Evolutionary conservation across 352 stramenopile species (phyloP).

Genomic region (Aphanomyces astaci): DNA sequence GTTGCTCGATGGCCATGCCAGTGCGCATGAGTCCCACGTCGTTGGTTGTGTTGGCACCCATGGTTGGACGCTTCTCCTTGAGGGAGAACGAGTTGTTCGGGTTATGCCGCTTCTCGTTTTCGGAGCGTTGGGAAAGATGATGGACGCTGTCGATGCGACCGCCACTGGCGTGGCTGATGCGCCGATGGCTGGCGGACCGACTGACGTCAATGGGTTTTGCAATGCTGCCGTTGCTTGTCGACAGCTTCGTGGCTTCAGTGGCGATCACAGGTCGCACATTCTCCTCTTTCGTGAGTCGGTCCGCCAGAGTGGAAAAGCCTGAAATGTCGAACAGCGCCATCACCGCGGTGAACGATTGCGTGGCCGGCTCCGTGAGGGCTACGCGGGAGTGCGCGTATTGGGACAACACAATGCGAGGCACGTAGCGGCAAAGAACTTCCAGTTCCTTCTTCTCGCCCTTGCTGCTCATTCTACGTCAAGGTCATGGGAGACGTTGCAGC

Average conservation of each 20-base stretch:
- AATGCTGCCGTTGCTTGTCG: background rate
- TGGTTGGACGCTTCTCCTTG: constrained; percentile 4
- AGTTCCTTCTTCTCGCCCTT: constrained; percentile 42
- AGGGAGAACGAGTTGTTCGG: background rate
- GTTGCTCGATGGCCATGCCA: constrained; percentile 57
- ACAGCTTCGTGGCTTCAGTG: background rate
- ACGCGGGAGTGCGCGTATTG: constrained; percentile 43
- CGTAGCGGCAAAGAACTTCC: constrained; percentile 49
- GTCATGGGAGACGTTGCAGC: background rate
- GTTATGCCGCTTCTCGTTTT: background rate
- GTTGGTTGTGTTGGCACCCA: background rate
- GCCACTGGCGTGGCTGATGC: background rate
- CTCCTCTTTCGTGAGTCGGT: constrained; percentile 31
- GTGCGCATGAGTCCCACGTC: constrained; percentile 2
- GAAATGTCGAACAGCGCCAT: constrained; percentile 82
- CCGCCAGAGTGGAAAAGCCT: constrained; percentile 77
- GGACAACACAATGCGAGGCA: constrained; percentile 67
- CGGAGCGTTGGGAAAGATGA: background rate
- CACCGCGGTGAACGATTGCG: constrained; percentile 42
- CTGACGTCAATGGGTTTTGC: constrained; percentile 10
- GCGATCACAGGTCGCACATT: background rate
- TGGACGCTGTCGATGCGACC: background rate
- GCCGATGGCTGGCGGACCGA: constrained; percentile 1
- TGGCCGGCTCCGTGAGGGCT: constrained; percentile 41
- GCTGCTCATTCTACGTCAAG: background rate